phyloP scores from a whole-genome alignment of 2,329 filamentous ascomycete species.

The Pseudogymnoascus sp. region DNA sequence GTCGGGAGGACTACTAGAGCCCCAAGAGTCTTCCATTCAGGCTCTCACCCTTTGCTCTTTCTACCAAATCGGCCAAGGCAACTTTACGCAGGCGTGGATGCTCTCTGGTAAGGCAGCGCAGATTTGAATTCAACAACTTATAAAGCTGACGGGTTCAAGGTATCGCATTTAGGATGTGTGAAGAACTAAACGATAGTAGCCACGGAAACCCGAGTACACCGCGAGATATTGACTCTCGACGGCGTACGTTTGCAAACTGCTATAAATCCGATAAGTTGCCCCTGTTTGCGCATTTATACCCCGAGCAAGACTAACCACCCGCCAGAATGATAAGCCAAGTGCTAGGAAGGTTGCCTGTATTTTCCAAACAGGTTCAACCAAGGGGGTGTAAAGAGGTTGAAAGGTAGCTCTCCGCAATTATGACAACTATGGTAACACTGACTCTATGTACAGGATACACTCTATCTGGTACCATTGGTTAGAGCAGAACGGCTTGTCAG shows the following conservation, averaged over 20 bases:
- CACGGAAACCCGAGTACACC: constrained; percentile 10
- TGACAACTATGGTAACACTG: not conserved
- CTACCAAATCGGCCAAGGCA: constrained; percentile 15
- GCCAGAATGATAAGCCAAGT: constrained; percentile 12
- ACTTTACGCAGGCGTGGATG: constrained; percentile 17
- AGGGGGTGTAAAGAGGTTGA: not conserved
- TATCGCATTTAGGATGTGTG: constrained; percentile 19
- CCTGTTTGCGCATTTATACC: not conserved
- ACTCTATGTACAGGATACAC: not conserved
- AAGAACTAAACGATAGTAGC: constrained; percentile 14
- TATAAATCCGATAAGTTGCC: constrained; percentile 18
- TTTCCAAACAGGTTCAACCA: not conserved
- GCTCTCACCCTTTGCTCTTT: constrained; percentile 15
- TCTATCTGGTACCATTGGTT: constrained; percentile 9
- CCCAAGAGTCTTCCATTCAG: constrained; percentile 14
- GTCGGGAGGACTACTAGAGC: constrained; percentile 11
- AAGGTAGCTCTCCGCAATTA: not conserved
- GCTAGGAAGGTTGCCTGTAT: constrained; percentile 9
- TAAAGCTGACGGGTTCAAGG: constrained; percentile 14
- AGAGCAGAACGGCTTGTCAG: not conserved
- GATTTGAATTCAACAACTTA: not conserved
- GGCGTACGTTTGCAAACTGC: constrained; percentile 15
- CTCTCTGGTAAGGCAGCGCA: constrained; percentile 14
- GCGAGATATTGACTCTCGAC: constrained; percentile 11
- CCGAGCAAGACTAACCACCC: constrained; percentile 6